Conservation (phyloP, 2,329 filamentous ascomycete species). For the Xylaria sp. region DNA sequence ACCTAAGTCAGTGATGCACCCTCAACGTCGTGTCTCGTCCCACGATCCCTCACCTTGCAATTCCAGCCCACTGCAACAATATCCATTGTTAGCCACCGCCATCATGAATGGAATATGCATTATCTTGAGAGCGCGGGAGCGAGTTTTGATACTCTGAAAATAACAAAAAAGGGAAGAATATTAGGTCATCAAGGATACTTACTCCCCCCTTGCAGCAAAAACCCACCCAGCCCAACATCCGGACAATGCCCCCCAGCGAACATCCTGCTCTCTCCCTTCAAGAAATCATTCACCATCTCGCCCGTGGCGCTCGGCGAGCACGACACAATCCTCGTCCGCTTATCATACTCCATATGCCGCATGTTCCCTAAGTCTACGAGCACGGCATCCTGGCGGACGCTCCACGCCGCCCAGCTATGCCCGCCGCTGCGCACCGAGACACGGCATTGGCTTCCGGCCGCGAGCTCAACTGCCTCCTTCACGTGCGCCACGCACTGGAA, state of each 20-base stretch:
- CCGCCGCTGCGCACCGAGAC: constrained; percentile 62
- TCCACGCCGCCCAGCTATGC: constrained; percentile 62
- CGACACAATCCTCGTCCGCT: constrained; percentile 51
- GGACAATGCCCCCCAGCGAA: constrained; percentile 67
- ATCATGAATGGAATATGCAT: too few relatives aligned
- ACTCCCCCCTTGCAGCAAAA: constrained; percentile 65
- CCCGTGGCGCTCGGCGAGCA: constrained; percentile 63
- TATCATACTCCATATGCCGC: constrained; percentile 53
- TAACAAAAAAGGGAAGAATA: too few relatives aligned
- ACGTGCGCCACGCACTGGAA: constrained; percentile 52
- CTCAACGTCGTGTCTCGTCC: neutral
- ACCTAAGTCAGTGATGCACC: constrained; percentile 7
- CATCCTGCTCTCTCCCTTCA: constrained; percentile 55
- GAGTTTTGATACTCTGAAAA: too few relatives aligned
- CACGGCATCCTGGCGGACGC: constrained; percentile 59
- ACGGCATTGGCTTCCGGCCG: constrained; percentile 51
- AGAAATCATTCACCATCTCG: constrained; percentile 53
- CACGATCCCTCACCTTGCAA: constrained; percentile 54
- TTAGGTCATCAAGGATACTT: too few relatives aligned
- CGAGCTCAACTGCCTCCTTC: constrained; percentile 54
- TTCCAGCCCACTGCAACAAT: constrained; percentile 62
- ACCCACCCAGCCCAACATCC: constrained; percentile 67
- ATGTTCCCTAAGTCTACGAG: constrained; percentile 53
- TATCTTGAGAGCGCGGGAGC: too few relatives aligned
- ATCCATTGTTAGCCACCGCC: neutral